Evolutionary conservation across 352 stramenopile genomes (phyloP).

Genomic region (Globisporangium irregulare): DNA sequence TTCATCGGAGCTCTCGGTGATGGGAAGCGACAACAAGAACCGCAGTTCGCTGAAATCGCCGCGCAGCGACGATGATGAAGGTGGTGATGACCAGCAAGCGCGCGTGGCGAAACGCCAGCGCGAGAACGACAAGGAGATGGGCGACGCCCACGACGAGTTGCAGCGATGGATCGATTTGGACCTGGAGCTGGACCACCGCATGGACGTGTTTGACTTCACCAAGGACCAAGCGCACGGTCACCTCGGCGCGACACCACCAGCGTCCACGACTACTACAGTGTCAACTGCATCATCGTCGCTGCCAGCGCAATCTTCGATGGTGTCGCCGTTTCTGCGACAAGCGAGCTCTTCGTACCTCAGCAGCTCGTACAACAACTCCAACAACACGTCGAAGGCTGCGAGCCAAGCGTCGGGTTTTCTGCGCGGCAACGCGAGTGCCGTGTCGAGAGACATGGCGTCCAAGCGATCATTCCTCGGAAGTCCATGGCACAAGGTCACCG

Average conservation of each 20-base stretch:
- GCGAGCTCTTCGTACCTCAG: slow-evolving; percentile 14
- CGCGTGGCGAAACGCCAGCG: slow-evolving; percentile 17
- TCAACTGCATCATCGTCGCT: slow-evolving; percentile 1
- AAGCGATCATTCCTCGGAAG: slow-evolving; percentile 16
- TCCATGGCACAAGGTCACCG: slow-evolving; percentile 17
- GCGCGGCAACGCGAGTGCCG: slow-evolving; percentile 12
- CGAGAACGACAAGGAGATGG: slow-evolving; percentile 27
- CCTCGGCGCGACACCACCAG: not conserved
- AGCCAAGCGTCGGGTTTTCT: slow-evolving; percentile 16
- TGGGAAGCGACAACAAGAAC: slow-evolving; percentile 5
- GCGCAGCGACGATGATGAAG: not conserved
- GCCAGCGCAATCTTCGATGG: slow-evolving; percentile 1
- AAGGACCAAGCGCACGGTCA: slow-evolving; percentile 7
- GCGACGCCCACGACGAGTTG: slow-evolving; percentile 47
- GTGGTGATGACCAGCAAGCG: not conserved
- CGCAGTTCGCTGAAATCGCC: not conserved
- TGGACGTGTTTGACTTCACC: slow-evolving; percentile 54
- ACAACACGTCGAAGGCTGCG: slow-evolving; percentile 15
- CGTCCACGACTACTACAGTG: not conserved
- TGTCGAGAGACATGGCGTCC: slow-evolving; percentile 8
- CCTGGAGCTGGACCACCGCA: slow-evolving; percentile 51
- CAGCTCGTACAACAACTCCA: slow-evolving; percentile 19
- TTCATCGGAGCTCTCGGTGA: slow-evolving; percentile 4
- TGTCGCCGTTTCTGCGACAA: slow-evolving; percentile 7
- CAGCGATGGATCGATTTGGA: slow-evolving; percentile 64